phyloP scores from a whole-genome alignment of 139 green algal species.

The Chlorella vulgaris region DNA sequence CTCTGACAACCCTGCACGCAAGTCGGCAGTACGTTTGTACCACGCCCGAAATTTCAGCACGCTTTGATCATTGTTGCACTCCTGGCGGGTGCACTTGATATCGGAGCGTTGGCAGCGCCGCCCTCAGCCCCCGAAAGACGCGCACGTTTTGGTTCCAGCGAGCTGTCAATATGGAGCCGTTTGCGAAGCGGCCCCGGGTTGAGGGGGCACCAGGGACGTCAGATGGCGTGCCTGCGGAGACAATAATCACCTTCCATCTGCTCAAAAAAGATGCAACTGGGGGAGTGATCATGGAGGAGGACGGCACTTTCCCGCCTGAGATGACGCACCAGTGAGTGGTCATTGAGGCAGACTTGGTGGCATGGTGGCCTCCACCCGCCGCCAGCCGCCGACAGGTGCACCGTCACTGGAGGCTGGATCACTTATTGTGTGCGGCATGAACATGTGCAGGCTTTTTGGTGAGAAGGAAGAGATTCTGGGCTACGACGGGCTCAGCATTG shows the following conservation, averaged over 20 bases:
- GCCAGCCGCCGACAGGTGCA: not conserved
- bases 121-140: no score
- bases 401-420: no score
- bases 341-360: not conserved
- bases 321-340: constrained; percentile 51
- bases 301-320: constrained; percentile 42
- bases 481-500: constrained; percentile 46
- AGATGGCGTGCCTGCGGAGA: not conserved
- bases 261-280: constrained; percentile 6
- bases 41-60: no score
- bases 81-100: no score
- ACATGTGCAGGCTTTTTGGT: constrained; percentile 61
- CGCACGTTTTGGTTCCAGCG: no score
- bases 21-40: no score
- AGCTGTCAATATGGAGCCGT: constrained; percentile 13
- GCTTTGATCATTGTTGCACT: no score
- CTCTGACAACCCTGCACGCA: no score
- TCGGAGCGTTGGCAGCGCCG: no score
- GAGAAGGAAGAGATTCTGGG: constrained; percentile 71
- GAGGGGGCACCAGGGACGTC: not conserved
- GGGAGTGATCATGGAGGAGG: not conserved
- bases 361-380: not conserved
- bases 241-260: constrained; percentile 46
- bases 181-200: constrained; percentile 13
- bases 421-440: no score